Evolutionary conservation across 306 rosid species (phyloP), one percentile per base, ranked within the genome.

Genomic region (Sindora glabra): DNA sequence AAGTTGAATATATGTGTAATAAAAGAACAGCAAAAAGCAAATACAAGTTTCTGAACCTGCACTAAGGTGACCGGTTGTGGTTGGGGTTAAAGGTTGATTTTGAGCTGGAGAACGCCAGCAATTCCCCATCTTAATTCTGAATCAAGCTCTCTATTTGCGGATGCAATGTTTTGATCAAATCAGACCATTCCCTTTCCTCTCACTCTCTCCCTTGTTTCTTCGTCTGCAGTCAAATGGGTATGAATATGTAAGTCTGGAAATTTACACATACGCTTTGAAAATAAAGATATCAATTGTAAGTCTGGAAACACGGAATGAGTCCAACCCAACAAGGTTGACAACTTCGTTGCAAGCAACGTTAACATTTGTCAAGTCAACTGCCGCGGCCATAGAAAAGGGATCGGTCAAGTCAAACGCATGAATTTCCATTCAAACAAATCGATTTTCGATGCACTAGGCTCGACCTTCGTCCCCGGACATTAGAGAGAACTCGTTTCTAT

Each of bases 111-210:
- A 81, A 73, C 80, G 72, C 86, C 84, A 90, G 74, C 97, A 90
- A 75, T n/a, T 84, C 46, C 97, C 97, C 97, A 90, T 90, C 38
- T 57, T 9, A 29, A 29, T n/a, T n/a, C n/a, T 29, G 15, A 52
- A 65, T 33, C 56, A 3, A 27, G 44, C 42, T 29, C 56, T 25
- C 37, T 62, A 60, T 49, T 59, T 64, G 34, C 30, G 16, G 11
- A 22, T 36, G 47, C 15, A 23, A 56, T 13, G 8, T 19, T 14
- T 29, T 29, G 34, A 29, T 29, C 8, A 29, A 29, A 29, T 29
- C 8, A 29, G 7, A 54, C 59, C 9, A 51, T 6, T 2, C 17
- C 6, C 2, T 14, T 30, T 4, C 14, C 41, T 22, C 26, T 1
- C 14, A 34, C 36, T 27, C 5, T 9, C 17, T 7, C 66, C n/a